A percentile compares a stretch with the other conserved stretches of the same genome.
phyloP scores from a whole-genome alignment of 305 asterid genomes.

The Fraxinus xanthoxyloides region DNA sequence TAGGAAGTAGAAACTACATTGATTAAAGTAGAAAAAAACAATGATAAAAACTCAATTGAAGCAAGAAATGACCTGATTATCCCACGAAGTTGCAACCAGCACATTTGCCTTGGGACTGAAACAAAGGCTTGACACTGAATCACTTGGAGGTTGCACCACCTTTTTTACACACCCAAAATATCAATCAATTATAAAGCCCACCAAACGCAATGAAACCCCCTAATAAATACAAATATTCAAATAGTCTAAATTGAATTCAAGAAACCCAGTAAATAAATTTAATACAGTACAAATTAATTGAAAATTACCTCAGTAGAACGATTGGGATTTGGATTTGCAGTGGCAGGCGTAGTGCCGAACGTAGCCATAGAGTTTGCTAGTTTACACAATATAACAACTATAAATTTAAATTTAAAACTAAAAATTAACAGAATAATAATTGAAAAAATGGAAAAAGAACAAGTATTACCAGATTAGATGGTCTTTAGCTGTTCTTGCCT shows the following conservation, averaged over 20 bases:
- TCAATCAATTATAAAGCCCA: background rate
- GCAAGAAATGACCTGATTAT: slow-evolving; percentile 45
- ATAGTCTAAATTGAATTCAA: background rate
- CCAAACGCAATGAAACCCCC: background rate
- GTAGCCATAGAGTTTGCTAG: slow-evolving; percentile 26
- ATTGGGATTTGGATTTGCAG: slow-evolving; percentile 34
- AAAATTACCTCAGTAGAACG: slow-evolving; percentile 37
- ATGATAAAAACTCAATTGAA: background rate
- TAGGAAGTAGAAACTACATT: background rate
- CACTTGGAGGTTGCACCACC: slow-evolving; percentile 56
- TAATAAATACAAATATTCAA: background rate
- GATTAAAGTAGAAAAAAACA: background rate
- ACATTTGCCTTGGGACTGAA: slow-evolving; percentile 60
- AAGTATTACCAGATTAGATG: background rate
- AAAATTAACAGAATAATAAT: background rate
- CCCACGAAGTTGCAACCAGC: slow-evolving; percentile 61
- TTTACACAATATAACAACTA: background rate
- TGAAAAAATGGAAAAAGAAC: background rate
- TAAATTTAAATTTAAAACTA: background rate
- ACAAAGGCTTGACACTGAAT: slow-evolving; percentile 54
- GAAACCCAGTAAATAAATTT: background rate
- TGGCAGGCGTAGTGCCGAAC: slow-evolving; percentile 24
- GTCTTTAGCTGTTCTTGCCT: background rate
- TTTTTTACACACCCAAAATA: slow-evolving; percentile 20
- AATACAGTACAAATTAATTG: background rate